Evolutionary conservation across 2,329 filamentous ascomycete genomes (phyloP), one percentile per base, ranked within the genome.

Genomic region (Raffaelea deltoideospora): DNA sequence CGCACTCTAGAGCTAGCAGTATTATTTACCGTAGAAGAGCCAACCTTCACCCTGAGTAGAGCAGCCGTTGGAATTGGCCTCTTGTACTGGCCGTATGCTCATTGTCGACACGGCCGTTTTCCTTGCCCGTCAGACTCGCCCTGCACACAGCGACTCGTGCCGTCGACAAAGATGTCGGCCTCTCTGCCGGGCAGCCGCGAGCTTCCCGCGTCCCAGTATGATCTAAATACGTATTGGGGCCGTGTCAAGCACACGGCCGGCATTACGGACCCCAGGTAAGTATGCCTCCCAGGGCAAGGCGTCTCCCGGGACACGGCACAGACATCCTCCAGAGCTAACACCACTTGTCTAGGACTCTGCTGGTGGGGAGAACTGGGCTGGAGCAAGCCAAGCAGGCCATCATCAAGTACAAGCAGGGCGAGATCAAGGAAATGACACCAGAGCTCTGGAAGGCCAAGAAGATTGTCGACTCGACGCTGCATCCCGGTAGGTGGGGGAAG

Each of bases 371-470:
- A 24, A 59, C 74, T 18, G 82, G 85, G 31, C 76, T 98, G 45
- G 85, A 95, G 51, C 64, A 81, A 63, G 86, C 90, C 40, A 96
- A 95, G 64, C 60, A 65, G 43, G 65, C 93, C 48, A 69, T 98
- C 42, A 69, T 79, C 11, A 69, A 76, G 29, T 98, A 95, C 64
- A 96, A 95, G 67, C 76, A 77, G 51, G 87, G 86, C 47, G 74
- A 82, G 58, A 64, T 83, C 42, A 61, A 69, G 48, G 62, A 73
- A 37, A 94, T 96, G 85, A 93, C 79, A 15, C 79, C 84, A 2
- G 83, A 94, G 50, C 63, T 98, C 49, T 98, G 90, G 90, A 66
- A 72, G 44, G 90, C 90, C 31, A 98, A 98, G 72, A 95, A 95
- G 68, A 76, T 94, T 46, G 83, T 96, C 39, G 90, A 98, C 59